These are phyloP conservation scores for Inonotus obliquus DNA, from an alignment of 1,284 basidiomycete species.

Conservation along the genomic window DNA sequence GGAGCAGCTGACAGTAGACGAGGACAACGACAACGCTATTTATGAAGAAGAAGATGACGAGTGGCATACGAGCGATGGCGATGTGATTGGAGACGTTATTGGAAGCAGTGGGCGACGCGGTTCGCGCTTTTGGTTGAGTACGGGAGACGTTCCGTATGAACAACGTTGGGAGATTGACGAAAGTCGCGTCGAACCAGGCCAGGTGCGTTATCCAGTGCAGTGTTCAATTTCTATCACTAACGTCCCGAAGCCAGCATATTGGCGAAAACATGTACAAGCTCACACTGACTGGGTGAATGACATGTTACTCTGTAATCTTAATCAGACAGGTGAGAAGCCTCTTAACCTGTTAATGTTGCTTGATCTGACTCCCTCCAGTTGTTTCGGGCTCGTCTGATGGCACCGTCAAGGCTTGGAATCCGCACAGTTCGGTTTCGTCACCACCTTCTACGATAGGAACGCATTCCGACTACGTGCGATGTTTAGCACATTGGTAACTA, in stretches of 20 bases:
- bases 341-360: background rate
- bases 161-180: conserved; percentile 76
- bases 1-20: conserved; percentile 77
- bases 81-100: conserved; percentile 70
- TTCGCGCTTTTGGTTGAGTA: conserved; percentile 26
- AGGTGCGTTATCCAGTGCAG: conserved; percentile 36
- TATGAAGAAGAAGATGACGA: conserved; percentile 50
- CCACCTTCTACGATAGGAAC: conserved; percentile 76
- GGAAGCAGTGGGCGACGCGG: conserved; percentile 34
- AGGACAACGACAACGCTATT: conserved; percentile 40
- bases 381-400: conserved; percentile 96
- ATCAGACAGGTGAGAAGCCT: conserved; percentile 69
- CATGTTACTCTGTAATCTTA: conserved; percentile 86
- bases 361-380: conserved; percentile 39
- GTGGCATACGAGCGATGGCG: conserved; percentile 55
- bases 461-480: conserved; percentile 91
- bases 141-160: conserved; percentile 56
- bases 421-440: conserved; percentile 55
- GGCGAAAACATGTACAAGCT: conserved; percentile 80
- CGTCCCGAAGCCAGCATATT: conserved; percentile 44
- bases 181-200: conserved; percentile 38
- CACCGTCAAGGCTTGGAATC: conserved; percentile 91
- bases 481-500: conserved; percentile 66
- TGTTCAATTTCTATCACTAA: background rate
- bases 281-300: conserved; percentile 98